Conservation (phyloP, 179 eudicot species). For the Gypsophila paniculata region DNA sequence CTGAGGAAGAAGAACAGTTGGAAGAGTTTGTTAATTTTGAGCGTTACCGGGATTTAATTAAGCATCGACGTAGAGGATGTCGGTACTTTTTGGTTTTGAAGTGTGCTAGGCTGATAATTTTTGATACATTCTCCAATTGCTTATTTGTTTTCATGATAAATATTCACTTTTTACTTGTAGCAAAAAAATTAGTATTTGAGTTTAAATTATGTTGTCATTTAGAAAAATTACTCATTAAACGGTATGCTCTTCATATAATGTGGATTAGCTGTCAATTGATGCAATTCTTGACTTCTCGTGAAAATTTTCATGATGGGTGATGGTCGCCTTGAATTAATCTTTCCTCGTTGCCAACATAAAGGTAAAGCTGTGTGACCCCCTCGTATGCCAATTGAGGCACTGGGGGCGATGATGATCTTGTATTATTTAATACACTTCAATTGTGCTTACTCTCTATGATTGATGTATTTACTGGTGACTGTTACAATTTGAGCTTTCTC, state of each 20-base stretch:
- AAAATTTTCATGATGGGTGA: neutral
- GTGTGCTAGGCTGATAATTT: slow-evolving; percentile 34
- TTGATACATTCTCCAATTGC: slow-evolving; percentile 13
- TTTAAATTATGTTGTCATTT: neutral
- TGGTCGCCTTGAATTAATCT: neutral
- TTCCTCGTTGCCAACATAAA: neutral
- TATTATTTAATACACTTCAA: neutral
- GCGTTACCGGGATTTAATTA: slow-evolving; percentile 99
- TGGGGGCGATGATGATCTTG: neutral
- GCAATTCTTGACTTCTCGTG: neutral
- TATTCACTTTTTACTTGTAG: slow-evolving; percentile 7
- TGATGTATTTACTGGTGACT: slow-evolving; percentile 18
- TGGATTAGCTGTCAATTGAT: slow-evolving; percentile 16
- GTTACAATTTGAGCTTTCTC: slow-evolving; percentile 37
- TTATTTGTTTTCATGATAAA: slow-evolving; percentile 12
- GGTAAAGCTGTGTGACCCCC: neutral
- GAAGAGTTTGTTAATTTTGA: slow-evolving; percentile 99
- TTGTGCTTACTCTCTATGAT: slow-evolving; percentile 19
- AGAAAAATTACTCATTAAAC: neutral
- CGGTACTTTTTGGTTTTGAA: slow-evolving; percentile 85
- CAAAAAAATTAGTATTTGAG: neutral
- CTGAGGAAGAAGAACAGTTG: slow-evolving; percentile 90
- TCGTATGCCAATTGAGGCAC: slow-evolving; percentile 6
- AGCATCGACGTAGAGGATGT: slow-evolving; percentile 99
- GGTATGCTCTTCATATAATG: neutral